Base-by-base conservation (phyloP, 2,329 filamentous ascomycete species). In the Colletotrichum echinochloae region DNA sequence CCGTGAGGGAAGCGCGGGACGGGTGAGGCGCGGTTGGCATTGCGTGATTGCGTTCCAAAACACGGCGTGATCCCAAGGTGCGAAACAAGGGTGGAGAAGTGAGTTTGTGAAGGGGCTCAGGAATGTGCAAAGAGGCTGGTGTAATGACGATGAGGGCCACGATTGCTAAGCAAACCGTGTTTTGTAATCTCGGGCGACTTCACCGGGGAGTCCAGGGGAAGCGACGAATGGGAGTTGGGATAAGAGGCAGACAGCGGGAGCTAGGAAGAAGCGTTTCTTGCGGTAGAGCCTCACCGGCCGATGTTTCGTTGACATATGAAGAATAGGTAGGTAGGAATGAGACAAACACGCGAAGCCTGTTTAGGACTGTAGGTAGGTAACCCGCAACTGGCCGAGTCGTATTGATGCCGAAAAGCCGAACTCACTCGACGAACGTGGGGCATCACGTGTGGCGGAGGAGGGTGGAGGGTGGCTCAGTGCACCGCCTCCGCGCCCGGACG, bases 401-500 rank as follows among this genome's bases (percentile, higher is more conserved):
- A 12, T 37, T 33, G 64, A 57, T 52, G 54, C 66, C 54, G 66
- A 69, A 59, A 48, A 49, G 18, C 46, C 51, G 61, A 64, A 23
- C n/a, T 7, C n/a, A 26, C 44, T 23, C n/a, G 44, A 37, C 14
- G 28, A 18, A 49, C 18, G 56, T 48, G 48, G 55, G 20, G 51
- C 5, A 41, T 66, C 67, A 57, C 35, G 18, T 57, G 61, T n/a
- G 30, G 41, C 48, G 63, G 55, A n/a, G n/a, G n/a, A n/a, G 41
- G 56, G 37, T 14, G 37, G 37, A 16, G 37, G 1, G 39, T 16
- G 39, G 39, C 57, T 51, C 49, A 46, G 67, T 28, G 67, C 67
- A 66, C 67, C 51, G 67, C 63, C 63, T 61, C 67, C 56, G 11
- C 35, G n/a, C 51, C 54, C 54, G 62, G 39, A 41, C 61, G 37